Conservation (phyloP, 352 stramenopile species). For the Plasmopara halstedii region DNA sequence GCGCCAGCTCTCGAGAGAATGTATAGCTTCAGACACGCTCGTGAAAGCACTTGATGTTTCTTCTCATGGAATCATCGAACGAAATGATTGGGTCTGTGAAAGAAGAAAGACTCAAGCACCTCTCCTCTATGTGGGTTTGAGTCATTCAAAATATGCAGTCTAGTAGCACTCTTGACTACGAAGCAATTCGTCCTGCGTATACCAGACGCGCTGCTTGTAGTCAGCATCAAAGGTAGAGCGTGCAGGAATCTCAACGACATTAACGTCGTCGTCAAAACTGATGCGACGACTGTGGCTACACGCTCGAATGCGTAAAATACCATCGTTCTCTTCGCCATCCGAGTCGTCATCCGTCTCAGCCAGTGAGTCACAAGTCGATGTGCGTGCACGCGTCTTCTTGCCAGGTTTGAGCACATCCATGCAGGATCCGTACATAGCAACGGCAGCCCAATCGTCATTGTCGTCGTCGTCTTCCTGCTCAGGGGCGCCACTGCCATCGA, state of each 20-base stretch:
- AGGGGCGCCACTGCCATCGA: slow-evolving; percentile 36
- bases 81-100: slow-evolving; percentile 1
- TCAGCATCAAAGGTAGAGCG: slow-evolving; percentile 65
- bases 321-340: slow-evolving; percentile 56
- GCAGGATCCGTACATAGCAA: slow-evolving; percentile 23
- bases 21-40: slow-evolving; percentile 2
- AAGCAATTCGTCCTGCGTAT: slow-evolving; percentile 57
- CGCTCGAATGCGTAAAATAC: slow-evolving; percentile 40
- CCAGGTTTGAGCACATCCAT: slow-evolving; percentile 28
- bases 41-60: background rate
- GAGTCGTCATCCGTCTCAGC: slow-evolving; percentile 55
- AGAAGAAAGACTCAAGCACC: background rate
- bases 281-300: slow-evolving; percentile 70
- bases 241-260: slow-evolving; percentile 64
- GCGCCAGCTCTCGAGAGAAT: slow-evolving; percentile 6
- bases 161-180: slow-evolving; percentile 39
- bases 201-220: slow-evolving; percentile 75
- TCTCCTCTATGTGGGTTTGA: no score
- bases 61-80: slow-evolving; percentile 13
- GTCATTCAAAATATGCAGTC: slow-evolving; percentile 1
- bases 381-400: slow-evolving; percentile 32
- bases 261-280: slow-evolving; percentile 66
- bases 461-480: slow-evolving; percentile 37
- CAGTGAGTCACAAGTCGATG: slow-evolving; percentile 50
- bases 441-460: slow-evolving; percentile 44